Percentiles rank a stretch among this genome's conserved stretches.
Evolutionary conservation across 2,329 filamentous ascomycete genomes (phyloP).

Genomic region (Penicillium sp.): DNA sequence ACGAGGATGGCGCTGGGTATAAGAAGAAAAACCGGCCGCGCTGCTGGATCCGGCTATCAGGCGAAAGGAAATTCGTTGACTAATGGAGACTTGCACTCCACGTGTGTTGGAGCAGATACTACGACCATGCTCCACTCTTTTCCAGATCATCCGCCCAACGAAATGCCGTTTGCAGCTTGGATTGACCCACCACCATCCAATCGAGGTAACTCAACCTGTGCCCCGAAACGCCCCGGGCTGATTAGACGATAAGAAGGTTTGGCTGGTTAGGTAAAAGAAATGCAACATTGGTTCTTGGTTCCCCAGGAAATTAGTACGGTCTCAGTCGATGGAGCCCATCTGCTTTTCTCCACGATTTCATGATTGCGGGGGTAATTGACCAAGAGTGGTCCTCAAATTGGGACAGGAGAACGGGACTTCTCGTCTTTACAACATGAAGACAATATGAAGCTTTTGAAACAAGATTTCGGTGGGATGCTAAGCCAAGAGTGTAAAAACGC

Average conservation of each 20-base stretch:
- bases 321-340: neutral
- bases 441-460: neutral
- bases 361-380: neutral
- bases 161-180: conserved; percentile 10
- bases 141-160: conserved; percentile 12
- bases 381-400: neutral
- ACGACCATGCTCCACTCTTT: conserved; percentile 8
- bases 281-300: conserved; percentile 10
- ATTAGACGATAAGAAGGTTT: conserved; percentile 21
- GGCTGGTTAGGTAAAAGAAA: conserved; percentile 25
- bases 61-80: conserved; percentile 16
- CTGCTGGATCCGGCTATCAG: conserved; percentile 15
- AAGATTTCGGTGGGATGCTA: too few species aligned
- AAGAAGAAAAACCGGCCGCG: neutral
- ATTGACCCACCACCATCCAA: neutral
- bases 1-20: neutral
- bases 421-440: too few species aligned
- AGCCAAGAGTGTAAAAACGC: too few species aligned
- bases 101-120: neutral
- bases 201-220: conserved; percentile 4
- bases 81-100: conserved; percentile 2
- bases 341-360: neutral
- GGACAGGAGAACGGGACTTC: neutral
- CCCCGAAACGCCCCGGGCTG: neutral
- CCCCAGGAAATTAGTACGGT: neutral